Base-by-base conservation (phyloP, 2,329 filamentous ascomycete genomes). In the Amauroascus verrucosus region DNA sequence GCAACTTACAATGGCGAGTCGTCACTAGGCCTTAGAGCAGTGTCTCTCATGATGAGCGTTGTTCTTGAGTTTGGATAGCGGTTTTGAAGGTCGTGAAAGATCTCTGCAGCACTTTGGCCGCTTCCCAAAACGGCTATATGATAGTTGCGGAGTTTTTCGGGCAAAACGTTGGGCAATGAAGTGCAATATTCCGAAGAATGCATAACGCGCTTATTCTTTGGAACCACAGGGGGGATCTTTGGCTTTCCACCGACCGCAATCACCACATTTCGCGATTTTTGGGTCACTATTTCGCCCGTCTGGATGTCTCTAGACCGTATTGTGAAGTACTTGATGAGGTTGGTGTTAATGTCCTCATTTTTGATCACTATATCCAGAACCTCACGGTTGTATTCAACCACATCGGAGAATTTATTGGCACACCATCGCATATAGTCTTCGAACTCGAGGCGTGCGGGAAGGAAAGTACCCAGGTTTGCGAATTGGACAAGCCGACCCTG, bases 341-440 rank as follows among this genome's bases (percentile, higher is more conserved):
- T 64, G 7, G 11, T 35, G 24, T 70, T 70, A 7, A 20, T 20
- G 37, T 40, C 11, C 4, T 16, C 16, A 56, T 75, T 72, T 40
- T 81, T 76, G 1, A 86, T 84, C 4, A 80, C 73, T 16, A 95
- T 79, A 18, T 83, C 79, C 33, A 86, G 65, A 2, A 93, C 90
- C 67, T 94, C 85, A 61, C 84, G 82, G 56, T 80, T 79, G 66
- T 96, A 97, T 46, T 77, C 77, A 47, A 94, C 86, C 37, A 85
- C 72, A 57, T 82, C 69, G 45, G 78, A 78, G 64, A 97, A 97
- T 65, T 83, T 83, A 56, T 79, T 75, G 11, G 91, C 86, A 66
- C 88, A 95, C 91, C 91, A 97, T 56, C 85, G 80, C 69, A 97
- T 83, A 70, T 97, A 97, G 69, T 95, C 90, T 68, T 96, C 89